Conservation (phyloP, 306 rosid species). For the Styphnolobium japonicum region DNA sequence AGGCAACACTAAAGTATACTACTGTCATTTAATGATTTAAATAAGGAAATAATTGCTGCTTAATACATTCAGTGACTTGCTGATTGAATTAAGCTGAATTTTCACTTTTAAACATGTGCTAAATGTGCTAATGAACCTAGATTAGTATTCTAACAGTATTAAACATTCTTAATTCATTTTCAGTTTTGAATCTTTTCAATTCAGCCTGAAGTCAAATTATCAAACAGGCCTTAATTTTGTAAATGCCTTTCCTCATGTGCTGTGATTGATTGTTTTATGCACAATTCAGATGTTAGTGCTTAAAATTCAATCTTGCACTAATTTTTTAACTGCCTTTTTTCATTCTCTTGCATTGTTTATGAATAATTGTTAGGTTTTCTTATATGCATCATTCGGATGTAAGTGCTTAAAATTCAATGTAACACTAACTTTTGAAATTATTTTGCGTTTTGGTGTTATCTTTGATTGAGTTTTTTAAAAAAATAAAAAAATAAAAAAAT, state of each 20-base stretch:
- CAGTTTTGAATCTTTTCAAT: too few relatives aligned
- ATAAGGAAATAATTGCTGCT: not conserved
- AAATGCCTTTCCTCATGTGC: not conserved
- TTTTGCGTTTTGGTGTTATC: not conserved
- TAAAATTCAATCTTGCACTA: not conserved
- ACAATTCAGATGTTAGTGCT: not conserved
- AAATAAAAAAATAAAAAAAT: too few relatives aligned
- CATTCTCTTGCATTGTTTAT: not conserved
- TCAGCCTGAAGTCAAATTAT: not conserved
- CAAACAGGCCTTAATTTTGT: not conserved
- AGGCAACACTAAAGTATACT: not conserved
- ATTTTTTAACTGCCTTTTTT: not conserved
- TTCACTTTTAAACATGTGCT: too few relatives aligned
- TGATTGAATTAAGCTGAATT: not conserved
- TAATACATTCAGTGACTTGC: not conserved
- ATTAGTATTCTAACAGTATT: too few relatives aligned
- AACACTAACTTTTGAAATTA: not conserved
- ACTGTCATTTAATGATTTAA: not conserved
- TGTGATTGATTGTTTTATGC: not conserved
- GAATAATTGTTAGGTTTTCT: not conserved
- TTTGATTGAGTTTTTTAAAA: not conserved
- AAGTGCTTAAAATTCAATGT: not conserved
- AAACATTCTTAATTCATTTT: not conserved
- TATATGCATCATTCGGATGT: not conserved
- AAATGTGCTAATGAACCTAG: too few relatives aligned